A percentile compares a stretch with the other conserved stretches of the same genome.
Evolutionary conservation across 306 rosid species (phyloP).

Genomic region (Lotus japonicus): DNA sequence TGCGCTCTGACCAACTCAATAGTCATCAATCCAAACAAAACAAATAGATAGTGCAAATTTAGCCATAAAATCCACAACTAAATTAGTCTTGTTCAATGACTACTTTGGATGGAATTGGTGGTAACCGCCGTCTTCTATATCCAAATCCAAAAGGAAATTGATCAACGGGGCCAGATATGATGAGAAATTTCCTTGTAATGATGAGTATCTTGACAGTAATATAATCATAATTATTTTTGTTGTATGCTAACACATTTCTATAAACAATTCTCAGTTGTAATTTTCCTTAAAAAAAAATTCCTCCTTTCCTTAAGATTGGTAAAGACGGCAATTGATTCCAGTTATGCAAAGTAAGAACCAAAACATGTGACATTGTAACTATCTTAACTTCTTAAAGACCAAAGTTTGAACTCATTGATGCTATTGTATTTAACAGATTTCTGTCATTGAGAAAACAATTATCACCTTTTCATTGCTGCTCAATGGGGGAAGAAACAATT

Average conservation of each 20-base stretch:
- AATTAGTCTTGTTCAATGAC: too few species aligned
- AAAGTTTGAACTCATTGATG: not conserved
- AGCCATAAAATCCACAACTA: too few species aligned
- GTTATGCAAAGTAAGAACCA: not conserved
- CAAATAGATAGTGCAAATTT: too few species aligned
- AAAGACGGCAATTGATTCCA: conserved; percentile 29
- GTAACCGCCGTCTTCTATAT: conserved; percentile 10
- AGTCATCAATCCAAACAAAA: too few species aligned
- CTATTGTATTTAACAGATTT: not conserved
- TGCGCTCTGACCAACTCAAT: too few species aligned
- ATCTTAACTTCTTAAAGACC: not conserved
- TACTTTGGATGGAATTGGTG: too few species aligned
- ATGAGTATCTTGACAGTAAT: not conserved
- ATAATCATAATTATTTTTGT: not conserved
- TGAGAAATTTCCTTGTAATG: not conserved
- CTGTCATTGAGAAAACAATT: not conserved
- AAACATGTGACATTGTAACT: not conserved
- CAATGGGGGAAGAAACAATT: conserved; percentile 17
- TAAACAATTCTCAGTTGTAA: not conserved
- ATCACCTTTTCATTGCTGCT: not conserved
- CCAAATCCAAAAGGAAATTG: conserved; percentile 4
- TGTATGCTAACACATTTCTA: not conserved
- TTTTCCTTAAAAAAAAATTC: not conserved
- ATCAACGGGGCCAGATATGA: not conserved
- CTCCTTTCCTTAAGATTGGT: not conserved